phyloP scores from a whole-genome alignment of 1,284 basidiomycete species.

The Vanrija sp. region DNA sequence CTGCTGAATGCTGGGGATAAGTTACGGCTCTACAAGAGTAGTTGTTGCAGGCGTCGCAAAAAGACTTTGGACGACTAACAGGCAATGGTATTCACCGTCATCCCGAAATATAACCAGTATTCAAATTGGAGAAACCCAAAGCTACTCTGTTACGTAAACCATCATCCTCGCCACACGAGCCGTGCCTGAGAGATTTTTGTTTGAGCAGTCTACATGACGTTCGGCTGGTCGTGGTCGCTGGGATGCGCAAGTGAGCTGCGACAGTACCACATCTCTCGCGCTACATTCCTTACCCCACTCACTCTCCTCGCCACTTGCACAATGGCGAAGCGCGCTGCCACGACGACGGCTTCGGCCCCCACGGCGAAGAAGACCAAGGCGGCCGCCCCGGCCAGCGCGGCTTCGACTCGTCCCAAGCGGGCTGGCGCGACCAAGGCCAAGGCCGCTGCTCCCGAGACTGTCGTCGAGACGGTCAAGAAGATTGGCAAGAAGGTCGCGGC shows the following conservation, averaged over 20 bases:
- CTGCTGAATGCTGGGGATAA: too few relatives aligned
- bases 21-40: too few relatives aligned
- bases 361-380: conserved; percentile 1
- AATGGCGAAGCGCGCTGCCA: background rate
- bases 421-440: background rate
- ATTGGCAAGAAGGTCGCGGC: conserved; percentile 11
- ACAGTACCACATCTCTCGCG: background rate
- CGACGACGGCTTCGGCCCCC: background rate
- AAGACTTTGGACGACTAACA: too few relatives aligned
- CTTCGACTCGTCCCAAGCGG: too few relatives aligned
- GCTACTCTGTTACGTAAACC: too few relatives aligned
- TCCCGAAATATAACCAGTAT: too few relatives aligned
- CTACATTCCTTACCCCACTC: background rate
- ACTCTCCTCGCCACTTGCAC: background rate
- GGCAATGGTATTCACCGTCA: too few relatives aligned
- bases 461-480: conserved; percentile 1
- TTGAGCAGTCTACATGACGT: too few relatives aligned
- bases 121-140: too few relatives aligned
- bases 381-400: background rate
- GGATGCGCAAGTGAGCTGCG: background rate
- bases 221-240: background rate
- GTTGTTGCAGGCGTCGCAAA: too few relatives aligned
- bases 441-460: background rate
- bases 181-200: too few relatives aligned
- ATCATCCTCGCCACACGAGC: too few relatives aligned